These are phyloP conservation scores for Plasmodium gonderi DNA, from an alignment of 169 alveolate species.

Conservation along the genomic window DNA sequence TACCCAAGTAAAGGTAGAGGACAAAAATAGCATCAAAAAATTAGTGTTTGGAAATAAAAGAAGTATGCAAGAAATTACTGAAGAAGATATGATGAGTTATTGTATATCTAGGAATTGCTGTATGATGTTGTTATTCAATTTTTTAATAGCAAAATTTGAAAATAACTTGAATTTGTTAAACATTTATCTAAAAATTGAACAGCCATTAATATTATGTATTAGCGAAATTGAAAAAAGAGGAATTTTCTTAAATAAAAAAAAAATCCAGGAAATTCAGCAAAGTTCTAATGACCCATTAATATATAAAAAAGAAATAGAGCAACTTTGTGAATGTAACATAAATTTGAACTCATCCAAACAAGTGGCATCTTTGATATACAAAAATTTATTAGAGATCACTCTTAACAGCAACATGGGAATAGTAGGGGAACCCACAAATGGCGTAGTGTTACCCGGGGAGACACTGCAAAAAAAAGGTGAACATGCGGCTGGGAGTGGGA, in stretches of 20 bases:
- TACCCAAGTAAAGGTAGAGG: not conserved
- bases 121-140: constrained; percentile 29
- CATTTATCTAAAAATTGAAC: constrained; percentile 50
- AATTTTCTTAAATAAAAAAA: constrained; percentile 43
- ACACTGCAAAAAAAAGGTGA: not conserved
- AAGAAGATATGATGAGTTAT: constrained; percentile 66
- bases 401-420: constrained; percentile 2
- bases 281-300: constrained; percentile 42
- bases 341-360: constrained; percentile 75
- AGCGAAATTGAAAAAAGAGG: constrained; percentile 70
- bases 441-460: not conserved
- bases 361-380: constrained; percentile 46
- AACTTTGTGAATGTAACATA: constrained; percentile 40
- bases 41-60: constrained; percentile 69
- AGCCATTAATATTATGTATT: constrained; percentile 58
- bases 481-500: not conserved
- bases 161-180: constrained; percentile 21
- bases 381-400: not conserved
- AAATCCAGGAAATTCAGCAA: constrained; percentile 62
- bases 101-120: constrained; percentile 41
- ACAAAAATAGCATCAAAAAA: constrained; percentile 36
- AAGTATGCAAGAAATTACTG: constrained; percentile 41
- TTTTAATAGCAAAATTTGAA: constrained; percentile 17
- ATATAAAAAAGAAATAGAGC: constrained; percentile 54
- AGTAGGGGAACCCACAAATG: not conserved